Evolutionary conservation across 768 basidiomycete species (phyloP), one percentile per base, ranked within the genome.

Genomic region (Phylloporus sp.): DNA sequence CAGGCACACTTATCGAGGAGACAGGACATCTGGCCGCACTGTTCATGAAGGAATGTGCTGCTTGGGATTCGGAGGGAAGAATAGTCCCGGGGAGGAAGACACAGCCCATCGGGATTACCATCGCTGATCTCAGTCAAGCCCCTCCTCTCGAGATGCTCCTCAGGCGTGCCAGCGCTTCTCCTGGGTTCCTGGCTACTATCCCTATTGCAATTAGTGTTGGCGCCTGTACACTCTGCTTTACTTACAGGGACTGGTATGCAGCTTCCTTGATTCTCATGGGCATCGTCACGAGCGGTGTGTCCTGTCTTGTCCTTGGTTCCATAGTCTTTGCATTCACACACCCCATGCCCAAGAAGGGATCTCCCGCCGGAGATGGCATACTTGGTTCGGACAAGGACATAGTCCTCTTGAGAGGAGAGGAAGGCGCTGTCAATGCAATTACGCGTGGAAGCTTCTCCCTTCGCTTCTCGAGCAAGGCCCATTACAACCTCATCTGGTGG

Each of bases 21-120:
- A 80, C 61, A 73, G 78, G 47, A 70, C 80, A 16, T 64, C 78
- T 61, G 82, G 88, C 22, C 74, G 68, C 41, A 81, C 88, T 69
- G 74, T 85, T 31, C n/a, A 43, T 58, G 56, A 49, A 55, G 9
- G 53, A 49, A 40, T 63, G 60, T 15, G 28, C 45, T 2, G 6
- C 51, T 43, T 59, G 56, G 50, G 29, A 43, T 11, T 45, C 49
- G 9, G 54, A 49, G 12, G 57, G 50, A 10, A 56, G 16, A 31
- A 47, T 53, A 4, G 49, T 63, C 0, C 40, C 43, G 0, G 57
- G 54, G 4, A 57, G 58, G 45, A 53, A 8, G 27, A 52, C 62
- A 0, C 55, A 50, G 29, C 47, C 52, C 1, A 29, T 60, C 22
- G 20, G 42, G 0, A 34, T 55, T 11, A 47, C 55, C 7, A 54